phyloP scores from a whole-genome alignment of 1,139 yeast genomes.

The Saccharomycopsis hybrid region DNA sequence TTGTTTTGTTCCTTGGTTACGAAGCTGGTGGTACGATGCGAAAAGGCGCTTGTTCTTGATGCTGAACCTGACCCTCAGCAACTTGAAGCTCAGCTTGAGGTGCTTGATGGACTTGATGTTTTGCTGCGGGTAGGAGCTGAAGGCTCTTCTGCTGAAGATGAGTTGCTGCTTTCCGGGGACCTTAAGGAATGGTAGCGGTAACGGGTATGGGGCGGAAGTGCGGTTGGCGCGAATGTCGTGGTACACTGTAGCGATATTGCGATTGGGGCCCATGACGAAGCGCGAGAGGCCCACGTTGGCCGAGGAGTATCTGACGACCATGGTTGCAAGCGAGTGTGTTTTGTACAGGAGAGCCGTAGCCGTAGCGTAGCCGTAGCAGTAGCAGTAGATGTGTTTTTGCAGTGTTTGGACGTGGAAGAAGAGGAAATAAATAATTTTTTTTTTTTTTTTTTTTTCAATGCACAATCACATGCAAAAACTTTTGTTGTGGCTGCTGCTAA shows the following conservation, averaged over 20 bases:
- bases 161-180: slow-evolving; percentile 3
- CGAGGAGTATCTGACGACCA: slow-evolving; percentile 14
- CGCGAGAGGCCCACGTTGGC: slow-evolving; percentile 14
- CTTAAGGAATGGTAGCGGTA: background rate
- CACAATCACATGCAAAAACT: no score
- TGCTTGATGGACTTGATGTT: background rate
- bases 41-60: slow-evolving; percentile 2
- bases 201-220: background rate
- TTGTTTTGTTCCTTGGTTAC: background rate
- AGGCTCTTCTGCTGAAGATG: slow-evolving; percentile 4
- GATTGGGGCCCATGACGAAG: slow-evolving; percentile 8
- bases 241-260: slow-evolving; percentile 2
- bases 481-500: no score
- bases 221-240: background rate
- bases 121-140: background rate
- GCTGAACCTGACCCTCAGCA: background rate
- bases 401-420: no score
- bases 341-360: no score
- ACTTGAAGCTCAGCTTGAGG: background rate
- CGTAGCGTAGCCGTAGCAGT: no score
- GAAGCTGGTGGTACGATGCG: slow-evolving; percentile 1
- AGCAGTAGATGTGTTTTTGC: no score
- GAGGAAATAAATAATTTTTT: no score
- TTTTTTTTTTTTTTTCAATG: no score
- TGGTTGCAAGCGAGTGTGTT: background rate